These are phyloP conservation scores for Boletus pseudopeckii DNA, from an alignment of 768 basidiomycete genomes.

Conservation along the genomic window DNA sequence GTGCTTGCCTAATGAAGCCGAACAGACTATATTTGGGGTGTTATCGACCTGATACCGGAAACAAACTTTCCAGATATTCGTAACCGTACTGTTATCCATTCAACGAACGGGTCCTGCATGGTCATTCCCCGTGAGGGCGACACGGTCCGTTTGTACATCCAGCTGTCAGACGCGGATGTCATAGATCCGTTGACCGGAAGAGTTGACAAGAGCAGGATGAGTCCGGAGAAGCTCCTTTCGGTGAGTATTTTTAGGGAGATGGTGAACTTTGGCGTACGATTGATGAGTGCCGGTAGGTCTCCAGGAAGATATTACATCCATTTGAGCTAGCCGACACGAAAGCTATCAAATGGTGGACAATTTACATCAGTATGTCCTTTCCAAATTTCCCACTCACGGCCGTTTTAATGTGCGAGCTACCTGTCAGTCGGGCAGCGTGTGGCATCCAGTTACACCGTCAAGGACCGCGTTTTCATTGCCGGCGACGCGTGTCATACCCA, in stretches of 20 bases:
- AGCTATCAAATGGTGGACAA: conserved; percentile 68
- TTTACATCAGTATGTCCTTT: conserved; percentile 55
- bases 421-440: conserved; percentile 68
- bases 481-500: conserved; percentile 75
- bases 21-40: conserved; percentile 78
- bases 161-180: conserved; percentile 50
- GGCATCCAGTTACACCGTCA: conserved; percentile 55
- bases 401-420: background rate
- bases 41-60: conserved; percentile 66
- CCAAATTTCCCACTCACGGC: background rate
- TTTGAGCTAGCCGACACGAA: conserved; percentile 48
- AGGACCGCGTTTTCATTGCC: conserved; percentile 71
- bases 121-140: conserved; percentile 71
- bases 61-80: conserved; percentile 79
- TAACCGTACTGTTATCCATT: conserved; percentile 63
- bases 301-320: conserved; percentile 53
- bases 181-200: conserved; percentile 46
- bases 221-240: conserved; percentile 49
- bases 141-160: conserved; percentile 68
- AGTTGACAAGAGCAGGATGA: conserved; percentile 50
- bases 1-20: background rate
- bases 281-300: conserved; percentile 38
- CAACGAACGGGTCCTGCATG: conserved; percentile 65
- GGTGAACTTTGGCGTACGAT: background rate
- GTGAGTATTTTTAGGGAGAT: conserved; percentile 29